Base-by-base conservation (phyloP, 768 basidiomycete genomes). In the Russula olivacea region DNA sequence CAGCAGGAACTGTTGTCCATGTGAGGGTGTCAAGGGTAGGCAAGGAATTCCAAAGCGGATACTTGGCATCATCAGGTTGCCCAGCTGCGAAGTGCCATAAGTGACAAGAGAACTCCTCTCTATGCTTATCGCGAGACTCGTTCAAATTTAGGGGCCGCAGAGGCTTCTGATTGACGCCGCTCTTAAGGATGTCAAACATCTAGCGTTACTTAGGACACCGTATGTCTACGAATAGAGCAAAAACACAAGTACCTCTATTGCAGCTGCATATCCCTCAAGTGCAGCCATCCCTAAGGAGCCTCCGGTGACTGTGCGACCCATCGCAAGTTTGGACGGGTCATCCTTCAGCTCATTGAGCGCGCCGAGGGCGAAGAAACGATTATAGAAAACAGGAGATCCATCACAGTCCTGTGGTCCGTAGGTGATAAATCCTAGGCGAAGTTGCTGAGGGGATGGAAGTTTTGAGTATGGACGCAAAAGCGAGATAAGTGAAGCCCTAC, bases 371-470 rank as follows among this genome's bases (percentile, higher is more conserved):
- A 72, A 71, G 54, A 63, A 68, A 12, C 68, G 66, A 21, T 61
- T 68, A 28, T 64, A 58, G 30, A 70, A 47, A 40, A 72, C 34
- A 17, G 71, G 71, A 2, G 60, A 54, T 15, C 48, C 63, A 36
- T 38, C 55, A 10, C 60, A 53, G 48, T 71, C 51, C 5, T 61
- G 38, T 40, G 65, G 64, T 8, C 68, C 71, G 28, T 72, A 72
- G 12, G 71, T 66, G 47, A 72, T 61, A 38, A 69, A 58, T 32
- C 66, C 71, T 15, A 71, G 36, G 19, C 64, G 63, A 23, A 68
- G 47, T 23, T 59, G 57, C 61, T 66, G 17, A 2, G 32, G 28
- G 36, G 23, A 41, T 53, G 59, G 32, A 38, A 25, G 32, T 12
- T 14, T 9, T 52, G 7, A 34, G 58, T 21, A 15, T 23, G n/a